phyloP scores from a whole-genome alignment of 768 basidiomycete species.

The Hirschioporus abietinus region DNA sequence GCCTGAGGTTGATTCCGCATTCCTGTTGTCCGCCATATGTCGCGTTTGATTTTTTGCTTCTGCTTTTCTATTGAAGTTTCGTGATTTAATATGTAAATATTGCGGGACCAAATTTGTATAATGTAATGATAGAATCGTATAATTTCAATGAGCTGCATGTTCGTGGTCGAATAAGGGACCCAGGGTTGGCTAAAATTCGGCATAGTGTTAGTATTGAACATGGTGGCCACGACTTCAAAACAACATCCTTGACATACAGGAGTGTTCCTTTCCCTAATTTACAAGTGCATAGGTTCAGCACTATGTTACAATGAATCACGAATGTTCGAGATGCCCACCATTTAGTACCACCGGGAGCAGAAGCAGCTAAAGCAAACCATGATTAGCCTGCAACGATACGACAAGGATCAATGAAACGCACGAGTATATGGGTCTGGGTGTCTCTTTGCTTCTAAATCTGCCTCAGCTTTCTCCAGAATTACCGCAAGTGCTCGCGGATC shows the following conservation, averaged over 20 bases:
- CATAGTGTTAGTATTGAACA: slow-evolving; percentile 9
- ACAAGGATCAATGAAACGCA: slow-evolving; percentile 40
- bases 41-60: background rate
- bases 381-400: background rate
- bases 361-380: slow-evolving; percentile 47
- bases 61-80: background rate
- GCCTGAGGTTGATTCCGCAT: background rate
- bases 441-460: slow-evolving; percentile 50
- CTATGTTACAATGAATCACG: background rate
- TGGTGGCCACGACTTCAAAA: background rate
- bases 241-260: slow-evolving; percentile 47
- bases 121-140: background rate
- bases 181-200: slow-evolving; percentile 45
- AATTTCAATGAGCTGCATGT: background rate
- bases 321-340: slow-evolving; percentile 53
- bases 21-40: background rate
- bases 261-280: slow-evolving; percentile 70
- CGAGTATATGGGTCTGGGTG: slow-evolving; percentile 95
- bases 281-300: slow-evolving; percentile 11
- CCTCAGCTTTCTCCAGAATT: slow-evolving; percentile 80
- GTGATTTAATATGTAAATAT: background rate
- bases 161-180: slow-evolving; percentile 63
- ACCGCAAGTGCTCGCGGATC: slow-evolving; percentile 77
- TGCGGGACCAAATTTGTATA: background rate
- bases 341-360: slow-evolving; percentile 90